Evolutionary conservation across 2,329 filamentous ascomycete species (phyloP).

Genomic region (Coleophoma eucalyptorum): DNA sequence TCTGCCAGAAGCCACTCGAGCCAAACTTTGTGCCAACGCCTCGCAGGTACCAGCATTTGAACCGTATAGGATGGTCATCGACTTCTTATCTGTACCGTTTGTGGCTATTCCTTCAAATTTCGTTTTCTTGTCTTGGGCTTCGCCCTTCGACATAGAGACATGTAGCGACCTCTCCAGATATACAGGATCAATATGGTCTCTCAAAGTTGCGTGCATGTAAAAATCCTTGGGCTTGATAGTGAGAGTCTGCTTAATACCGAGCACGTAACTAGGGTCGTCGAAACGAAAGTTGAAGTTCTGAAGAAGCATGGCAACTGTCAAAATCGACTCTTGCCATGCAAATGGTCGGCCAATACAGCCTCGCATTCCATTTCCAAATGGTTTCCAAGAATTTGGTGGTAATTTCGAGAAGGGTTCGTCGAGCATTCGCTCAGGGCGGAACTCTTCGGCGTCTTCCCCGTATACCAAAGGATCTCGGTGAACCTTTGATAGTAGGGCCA

Average conservation of each 20-base stretch:
- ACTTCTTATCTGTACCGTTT: constrained; percentile 5
- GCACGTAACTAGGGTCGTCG: constrained; percentile 54
- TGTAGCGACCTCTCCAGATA: constrained; percentile 32
- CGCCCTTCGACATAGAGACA: constrained; percentile 3
- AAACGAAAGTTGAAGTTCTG: constrained; percentile 67
- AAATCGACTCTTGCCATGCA: constrained; percentile 67
- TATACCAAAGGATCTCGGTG: constrained; percentile 62
- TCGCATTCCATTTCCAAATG: constrained; percentile 69
- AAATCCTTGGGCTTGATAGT: constrained; percentile 63
- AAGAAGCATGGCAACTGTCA: constrained; percentile 59
- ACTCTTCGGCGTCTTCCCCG: constrained; percentile 60
- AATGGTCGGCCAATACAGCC: constrained; percentile 71
- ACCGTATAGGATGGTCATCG: constrained; percentile 62
- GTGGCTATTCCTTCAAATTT: not conserved
- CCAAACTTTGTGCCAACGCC: constrained; percentile 59
- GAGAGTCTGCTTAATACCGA: constrained; percentile 50
- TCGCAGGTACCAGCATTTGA: constrained; percentile 74
- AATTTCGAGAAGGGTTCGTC: constrained; percentile 64
- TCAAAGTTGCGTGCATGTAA: constrained; percentile 53
- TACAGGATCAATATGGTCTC: constrained; percentile 40
- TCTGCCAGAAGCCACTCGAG: constrained; percentile 50
- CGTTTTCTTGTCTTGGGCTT: constrained; percentile 23
- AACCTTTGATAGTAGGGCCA: constrained; percentile 44
- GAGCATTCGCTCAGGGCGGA: constrained; percentile 68
- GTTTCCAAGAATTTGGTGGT: constrained; percentile 62